Conservation (phyloP, 108 stramenopile genomes). For the Cyclotella sp. region DNA sequence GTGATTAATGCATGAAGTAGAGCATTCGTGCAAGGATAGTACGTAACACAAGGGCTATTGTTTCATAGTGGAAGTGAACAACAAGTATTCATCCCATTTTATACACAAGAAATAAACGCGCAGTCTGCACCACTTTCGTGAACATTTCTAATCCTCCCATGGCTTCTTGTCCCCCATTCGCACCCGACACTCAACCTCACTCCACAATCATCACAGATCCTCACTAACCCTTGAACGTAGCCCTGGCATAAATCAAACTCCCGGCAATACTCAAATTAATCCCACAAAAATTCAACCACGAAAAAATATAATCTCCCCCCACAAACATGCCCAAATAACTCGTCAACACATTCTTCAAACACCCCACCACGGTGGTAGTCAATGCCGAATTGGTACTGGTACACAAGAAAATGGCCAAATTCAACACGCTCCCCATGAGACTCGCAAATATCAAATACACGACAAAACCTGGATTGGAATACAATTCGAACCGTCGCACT, state of each 20-base stretch:
- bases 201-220: neutral
- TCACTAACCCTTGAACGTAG: slow-evolving; percentile 46
- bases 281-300: slow-evolving; percentile 47
- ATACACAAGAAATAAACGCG: too few relatives aligned
- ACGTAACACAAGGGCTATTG: too few relatives aligned
- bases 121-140: too few relatives aligned
- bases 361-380: slow-evolving; percentile 73
- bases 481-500: slow-evolving; percentile 21
- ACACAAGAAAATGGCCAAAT: slow-evolving; percentile 76
- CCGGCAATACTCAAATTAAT: slow-evolving; percentile 54
- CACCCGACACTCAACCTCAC: too few relatives aligned
- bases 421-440: slow-evolving; percentile 60
- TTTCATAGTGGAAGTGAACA: too few relatives aligned
- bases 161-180: too few relatives aligned
- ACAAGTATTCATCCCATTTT: too few relatives aligned
- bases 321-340: slow-evolving; percentile 59
- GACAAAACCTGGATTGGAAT: slow-evolving; percentile 39
- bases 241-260: slow-evolving; percentile 51
- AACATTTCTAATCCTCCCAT: too few relatives aligned
- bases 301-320: slow-evolving; percentile 57
- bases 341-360: slow-evolving; percentile 59
- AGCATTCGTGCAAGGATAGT: too few relatives aligned
- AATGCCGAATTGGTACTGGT: slow-evolving; percentile 72
- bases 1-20: too few relatives aligned
- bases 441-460: slow-evolving; percentile 40